Evolutionary conservation across 371 early-diverging fungal species (phyloP).

Genomic region (Nosema granulosis): DNA sequence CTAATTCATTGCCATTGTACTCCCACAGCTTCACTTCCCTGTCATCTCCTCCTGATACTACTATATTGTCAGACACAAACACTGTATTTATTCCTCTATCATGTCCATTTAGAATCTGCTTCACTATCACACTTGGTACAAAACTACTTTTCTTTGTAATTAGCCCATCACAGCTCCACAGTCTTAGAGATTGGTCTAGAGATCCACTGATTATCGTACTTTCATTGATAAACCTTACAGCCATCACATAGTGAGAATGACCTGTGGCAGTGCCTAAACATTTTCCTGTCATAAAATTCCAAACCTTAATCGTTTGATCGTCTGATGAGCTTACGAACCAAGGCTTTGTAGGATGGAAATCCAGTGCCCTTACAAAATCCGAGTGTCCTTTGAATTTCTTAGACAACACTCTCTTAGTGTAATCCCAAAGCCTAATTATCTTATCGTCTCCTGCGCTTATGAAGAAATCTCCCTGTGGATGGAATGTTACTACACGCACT

Average conservation of each 20-base stretch:
- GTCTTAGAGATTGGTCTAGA: slow-evolving; percentile 91
- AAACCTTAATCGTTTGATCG: slow-evolving; percentile 95
- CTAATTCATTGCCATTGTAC: slow-evolving; percentile 84
- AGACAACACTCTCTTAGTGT: slow-evolving; percentile 84
- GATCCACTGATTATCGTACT: slow-evolving; percentile 90
- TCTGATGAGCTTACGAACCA: slow-evolving; percentile 94
- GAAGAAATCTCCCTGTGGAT: slow-evolving; percentile 90
- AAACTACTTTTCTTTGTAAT: slow-evolving; percentile 73
- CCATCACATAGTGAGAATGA: slow-evolving; percentile 99
- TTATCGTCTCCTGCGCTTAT: slow-evolving; percentile 97
- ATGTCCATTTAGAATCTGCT: slow-evolving; percentile 94
- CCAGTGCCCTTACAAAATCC: slow-evolving; percentile 92
- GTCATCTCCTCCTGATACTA: slow-evolving; percentile 93
- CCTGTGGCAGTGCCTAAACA: slow-evolving; percentile 92
- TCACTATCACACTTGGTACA: slow-evolving; percentile 88
- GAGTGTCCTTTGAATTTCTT: slow-evolving; percentile 90
- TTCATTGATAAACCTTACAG: slow-evolving; percentile 91
- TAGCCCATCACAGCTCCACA: slow-evolving; percentile 91
- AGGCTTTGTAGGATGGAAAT: slow-evolving; percentile 93
- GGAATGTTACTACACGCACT: slow-evolving; percentile 90
- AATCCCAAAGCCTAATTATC: slow-evolving; percentile 97
- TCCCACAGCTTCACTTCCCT: slow-evolving; percentile 94
- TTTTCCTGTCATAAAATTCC: slow-evolving; percentile 97
- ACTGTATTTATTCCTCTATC: slow-evolving; percentile 97
- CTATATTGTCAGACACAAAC: slow-evolving; percentile 74